phyloP scores from a whole-genome alignment of 2,329 filamentous ascomycete species.

The Fusarium sp. region DNA sequence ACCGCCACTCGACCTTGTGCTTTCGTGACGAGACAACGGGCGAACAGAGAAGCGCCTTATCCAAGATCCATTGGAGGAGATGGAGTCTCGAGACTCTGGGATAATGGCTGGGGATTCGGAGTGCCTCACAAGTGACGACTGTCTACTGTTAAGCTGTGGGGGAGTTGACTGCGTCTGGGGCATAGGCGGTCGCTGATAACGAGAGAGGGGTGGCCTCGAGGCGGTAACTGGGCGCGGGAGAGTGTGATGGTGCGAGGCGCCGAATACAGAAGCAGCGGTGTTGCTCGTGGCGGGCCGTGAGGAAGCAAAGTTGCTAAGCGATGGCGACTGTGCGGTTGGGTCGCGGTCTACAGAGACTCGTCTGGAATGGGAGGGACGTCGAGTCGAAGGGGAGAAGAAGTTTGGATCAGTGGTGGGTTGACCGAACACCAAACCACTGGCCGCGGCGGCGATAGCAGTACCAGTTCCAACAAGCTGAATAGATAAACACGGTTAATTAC shows the following conservation, averaged over 20 bases:
- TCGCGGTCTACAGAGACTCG: slow-evolving; percentile 52
- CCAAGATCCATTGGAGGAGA: slow-evolving; percentile 75
- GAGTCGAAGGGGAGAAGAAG: slow-evolving; percentile 45
- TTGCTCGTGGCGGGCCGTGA: slow-evolving; percentile 60
- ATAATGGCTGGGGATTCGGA: slow-evolving; percentile 53
- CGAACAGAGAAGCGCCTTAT: slow-evolving; percentile 76
- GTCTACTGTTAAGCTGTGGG: slow-evolving; percentile 53
- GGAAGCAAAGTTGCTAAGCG: slow-evolving; percentile 41
- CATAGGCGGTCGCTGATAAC: slow-evolving; percentile 52
- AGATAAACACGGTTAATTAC: slow-evolving; percentile 37
- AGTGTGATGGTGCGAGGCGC: slow-evolving; percentile 47
- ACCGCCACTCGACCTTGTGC: slow-evolving; percentile 71
- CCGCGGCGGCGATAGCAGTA: slow-evolving; percentile 70
- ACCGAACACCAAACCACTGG: slow-evolving; percentile 69
- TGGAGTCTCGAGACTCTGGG: slow-evolving; percentile 65
- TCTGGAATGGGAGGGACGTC: slow-evolving; percentile 45
- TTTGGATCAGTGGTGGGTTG: slow-evolving; percentile 60
- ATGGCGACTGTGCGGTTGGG: slow-evolving; percentile 44
- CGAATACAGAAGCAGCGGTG: slow-evolving; percentile 48
- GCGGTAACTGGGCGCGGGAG: slow-evolving; percentile 48
- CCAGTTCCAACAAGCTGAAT: slow-evolving; percentile 69
- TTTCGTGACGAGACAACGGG: slow-evolving; percentile 72
- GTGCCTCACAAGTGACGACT: slow-evolving; percentile 57
- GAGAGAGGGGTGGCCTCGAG: slow-evolving; percentile 53
- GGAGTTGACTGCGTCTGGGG: slow-evolving; percentile 57